Conservation (phyloP, 106 monocot genomes). For the Acorus calamus region DNA sequence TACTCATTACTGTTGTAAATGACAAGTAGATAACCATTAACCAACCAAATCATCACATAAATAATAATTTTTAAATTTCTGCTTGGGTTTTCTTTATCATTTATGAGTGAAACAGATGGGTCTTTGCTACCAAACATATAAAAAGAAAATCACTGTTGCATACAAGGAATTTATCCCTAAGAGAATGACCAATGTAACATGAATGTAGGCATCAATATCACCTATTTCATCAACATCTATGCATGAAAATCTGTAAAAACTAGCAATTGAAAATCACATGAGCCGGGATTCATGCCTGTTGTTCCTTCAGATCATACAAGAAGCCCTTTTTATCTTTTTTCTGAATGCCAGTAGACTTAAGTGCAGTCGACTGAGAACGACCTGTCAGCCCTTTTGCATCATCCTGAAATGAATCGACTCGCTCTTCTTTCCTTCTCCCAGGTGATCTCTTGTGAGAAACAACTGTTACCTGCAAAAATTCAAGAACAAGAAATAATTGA, state of each 20-base stretch:
- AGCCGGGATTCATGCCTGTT: constrained; percentile 21
- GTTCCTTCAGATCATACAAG: constrained; percentile 46
- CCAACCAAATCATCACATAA: too few relatives aligned
- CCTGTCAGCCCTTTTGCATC: constrained; percentile 10
- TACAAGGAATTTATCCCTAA: not conserved
- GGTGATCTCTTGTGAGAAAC: constrained; percentile 26
- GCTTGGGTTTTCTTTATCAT: too few relatives aligned
- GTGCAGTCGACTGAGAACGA: constrained; percentile 16
- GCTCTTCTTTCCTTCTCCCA: constrained; percentile 21
- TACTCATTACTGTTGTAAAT: too few relatives aligned
- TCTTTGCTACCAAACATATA: not conserved
- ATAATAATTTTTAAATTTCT: too few relatives aligned
- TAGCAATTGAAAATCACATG: not conserved
- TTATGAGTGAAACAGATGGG: not conserved
- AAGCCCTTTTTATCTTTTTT: constrained; percentile 47
- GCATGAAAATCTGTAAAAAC: not conserved
- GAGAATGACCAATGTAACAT: not conserved
- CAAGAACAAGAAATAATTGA: not conserved
- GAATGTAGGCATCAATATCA: not conserved
- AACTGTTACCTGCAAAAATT: constrained; percentile 22
- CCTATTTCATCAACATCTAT: not conserved
- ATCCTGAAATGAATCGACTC: constrained; percentile 2
- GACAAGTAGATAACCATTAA: too few relatives aligned
- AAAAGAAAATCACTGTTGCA: not conserved
- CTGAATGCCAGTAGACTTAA: constrained; percentile 38